phyloP scores from a whole-genome alignment of 345 rosid genomes.

The Garcia nutans region DNA sequence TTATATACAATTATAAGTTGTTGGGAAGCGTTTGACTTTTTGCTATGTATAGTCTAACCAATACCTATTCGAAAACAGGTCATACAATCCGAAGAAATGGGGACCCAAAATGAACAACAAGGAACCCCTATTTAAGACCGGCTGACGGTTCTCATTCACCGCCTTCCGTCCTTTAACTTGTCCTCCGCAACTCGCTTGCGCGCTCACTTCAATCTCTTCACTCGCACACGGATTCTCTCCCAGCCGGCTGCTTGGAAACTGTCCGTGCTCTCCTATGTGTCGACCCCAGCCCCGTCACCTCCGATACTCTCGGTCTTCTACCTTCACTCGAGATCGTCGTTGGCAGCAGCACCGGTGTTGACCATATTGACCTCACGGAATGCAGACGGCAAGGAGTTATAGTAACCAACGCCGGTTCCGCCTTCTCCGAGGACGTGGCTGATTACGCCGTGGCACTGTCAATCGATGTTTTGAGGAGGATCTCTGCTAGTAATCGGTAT shows the following conservation, averaged over 20 bases:
- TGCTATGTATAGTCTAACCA: too few relatives aligned
- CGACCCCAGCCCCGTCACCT: not conserved
- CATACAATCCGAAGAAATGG: not conserved
- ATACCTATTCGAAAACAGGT: too few relatives aligned
- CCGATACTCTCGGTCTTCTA: not conserved
- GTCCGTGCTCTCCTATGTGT: not conserved
- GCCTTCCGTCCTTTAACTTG: not conserved
- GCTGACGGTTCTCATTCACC: not conserved
- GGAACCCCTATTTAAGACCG: not conserved
- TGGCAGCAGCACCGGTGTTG: not conserved
- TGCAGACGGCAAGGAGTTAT: not conserved
- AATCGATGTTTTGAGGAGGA: conserved; percentile 2
- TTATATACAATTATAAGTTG: too few relatives aligned
- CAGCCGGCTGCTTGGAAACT: not conserved
- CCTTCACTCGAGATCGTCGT: conserved; percentile 1
- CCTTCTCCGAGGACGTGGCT: not conserved
- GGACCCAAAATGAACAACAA: not conserved
- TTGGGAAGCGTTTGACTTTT: too few relatives aligned
- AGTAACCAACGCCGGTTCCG: not conserved
- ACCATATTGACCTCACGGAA: not conserved
- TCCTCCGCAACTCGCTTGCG: not conserved
- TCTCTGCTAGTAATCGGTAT: conserved; percentile 1
- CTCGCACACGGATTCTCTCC: not conserved
- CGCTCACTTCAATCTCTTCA: not conserved
- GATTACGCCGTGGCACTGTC: not conserved